These are phyloP conservation scores for Amylostereum areolatum DNA, from an alignment of 1,284 basidiomycete species.

Conservation along the genomic window DNA sequence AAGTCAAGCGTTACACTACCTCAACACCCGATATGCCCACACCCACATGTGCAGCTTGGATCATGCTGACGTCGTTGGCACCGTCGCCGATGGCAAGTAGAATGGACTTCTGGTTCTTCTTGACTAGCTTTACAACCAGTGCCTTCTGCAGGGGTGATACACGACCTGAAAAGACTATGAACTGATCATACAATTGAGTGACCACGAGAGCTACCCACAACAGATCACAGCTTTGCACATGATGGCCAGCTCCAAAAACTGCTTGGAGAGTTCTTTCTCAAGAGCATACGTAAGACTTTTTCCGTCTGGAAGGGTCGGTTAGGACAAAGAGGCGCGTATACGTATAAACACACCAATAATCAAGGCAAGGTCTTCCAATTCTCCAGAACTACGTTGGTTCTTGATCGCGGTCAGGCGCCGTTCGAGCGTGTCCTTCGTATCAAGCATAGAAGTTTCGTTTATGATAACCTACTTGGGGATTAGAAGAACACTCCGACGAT, in stretches of 20 bases:
- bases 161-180: conserved; percentile 53
- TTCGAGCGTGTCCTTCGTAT: conserved; percentile 81
- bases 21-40: conserved; percentile 98
- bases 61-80: conserved; percentile 97
- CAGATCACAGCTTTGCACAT: conserved; percentile 99
- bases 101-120: conserved; percentile 90
- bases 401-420: conserved; percentile 91
- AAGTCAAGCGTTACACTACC: conserved; percentile 30
- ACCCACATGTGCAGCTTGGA: conserved; percentile 95
- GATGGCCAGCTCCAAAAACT: conserved; percentile 92
- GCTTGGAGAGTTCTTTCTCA: conserved; percentile 86
- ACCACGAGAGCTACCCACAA: conserved; percentile 50
- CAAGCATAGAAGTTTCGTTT: conserved; percentile 84
- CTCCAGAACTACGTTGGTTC: conserved; percentile 85
- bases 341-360: conserved; percentile 69
- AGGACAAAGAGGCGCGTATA: background rate
- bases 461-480: conserved; percentile 70
- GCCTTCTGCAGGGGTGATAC: conserved; percentile 98
- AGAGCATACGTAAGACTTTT: conserved; percentile 92
- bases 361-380: conserved; percentile 91
- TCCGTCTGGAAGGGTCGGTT: conserved; percentile 57
- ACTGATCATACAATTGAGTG: conserved; percentile 1
- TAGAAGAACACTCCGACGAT: background rate
- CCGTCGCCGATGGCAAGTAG: conserved; percentile 96
- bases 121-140: conserved; percentile 96